A percentile compares a stretch with the other conserved stretches of the same genome.
Conservation (phyloP, 2,329 filamentous ascomycete species). For the Dothiorella sarmentorum region DNA sequence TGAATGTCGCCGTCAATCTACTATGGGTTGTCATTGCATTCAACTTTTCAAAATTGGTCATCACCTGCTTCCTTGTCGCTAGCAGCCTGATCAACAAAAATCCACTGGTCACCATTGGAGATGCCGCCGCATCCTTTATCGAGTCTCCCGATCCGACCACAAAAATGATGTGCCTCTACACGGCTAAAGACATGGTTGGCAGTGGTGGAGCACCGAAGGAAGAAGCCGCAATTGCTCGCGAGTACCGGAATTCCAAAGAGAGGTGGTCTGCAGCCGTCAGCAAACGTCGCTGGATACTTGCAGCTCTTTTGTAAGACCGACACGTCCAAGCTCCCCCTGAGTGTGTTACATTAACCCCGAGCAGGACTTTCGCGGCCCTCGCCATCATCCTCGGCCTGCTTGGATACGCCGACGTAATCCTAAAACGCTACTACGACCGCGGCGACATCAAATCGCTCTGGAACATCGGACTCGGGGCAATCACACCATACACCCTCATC, state of each 20-base stretch:
- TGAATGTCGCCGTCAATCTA: not conserved
- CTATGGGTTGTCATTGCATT: not conserved
- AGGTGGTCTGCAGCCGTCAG: not conserved
- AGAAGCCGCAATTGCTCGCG: not conserved
- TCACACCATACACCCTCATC: not conserved
- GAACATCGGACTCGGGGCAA: not conserved
- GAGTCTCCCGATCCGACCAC: conserved; percentile 13
- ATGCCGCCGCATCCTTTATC: conserved; percentile 26
- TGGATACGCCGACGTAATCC: not conserved
- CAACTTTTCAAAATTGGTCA: not conserved
- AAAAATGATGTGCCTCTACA: conserved; percentile 21
- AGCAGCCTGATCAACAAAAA: not conserved
- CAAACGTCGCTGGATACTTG: not conserved
- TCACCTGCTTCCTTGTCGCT: not conserved
- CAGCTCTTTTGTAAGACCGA: not conserved
- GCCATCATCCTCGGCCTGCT: not conserved
- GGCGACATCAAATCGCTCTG: not conserved
- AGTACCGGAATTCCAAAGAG: not conserved
- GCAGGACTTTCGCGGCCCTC: not conserved
- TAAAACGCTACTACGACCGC: not conserved
- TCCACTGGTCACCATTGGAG: conserved; percentile 26
- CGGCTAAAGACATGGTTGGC: not conserved
- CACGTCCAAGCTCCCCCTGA: not conserved
- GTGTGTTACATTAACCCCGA: not conserved
- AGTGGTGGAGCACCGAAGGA: not conserved